Conservation (phyloP, 352 stramenopile species). For the Phytophthora foliorum region DNA sequence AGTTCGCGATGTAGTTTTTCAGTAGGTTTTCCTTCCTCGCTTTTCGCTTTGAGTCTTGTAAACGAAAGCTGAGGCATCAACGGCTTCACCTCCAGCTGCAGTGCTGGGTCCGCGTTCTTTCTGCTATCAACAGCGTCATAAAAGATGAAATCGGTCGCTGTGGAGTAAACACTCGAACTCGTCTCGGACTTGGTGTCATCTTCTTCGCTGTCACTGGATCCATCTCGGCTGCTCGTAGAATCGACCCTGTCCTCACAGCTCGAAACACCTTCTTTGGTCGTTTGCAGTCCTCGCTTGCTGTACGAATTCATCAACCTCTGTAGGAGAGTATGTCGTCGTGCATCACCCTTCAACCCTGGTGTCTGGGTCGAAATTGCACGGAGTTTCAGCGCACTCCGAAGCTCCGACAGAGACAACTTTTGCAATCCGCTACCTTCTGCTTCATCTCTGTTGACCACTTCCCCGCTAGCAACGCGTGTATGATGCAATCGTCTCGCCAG, state of each 20-base stretch:
- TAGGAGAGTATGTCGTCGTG: constrained; percentile 49
- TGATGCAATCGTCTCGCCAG: constrained; percentile 40
- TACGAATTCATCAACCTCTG: constrained; percentile 49
- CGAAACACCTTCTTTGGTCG: not conserved
- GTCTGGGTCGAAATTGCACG: constrained; percentile 49
- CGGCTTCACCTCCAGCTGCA: constrained; percentile 3
- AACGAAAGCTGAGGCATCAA: constrained; percentile 24
- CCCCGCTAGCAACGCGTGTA: not conserved
- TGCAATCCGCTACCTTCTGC: constrained; percentile 8
- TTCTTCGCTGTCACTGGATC: constrained; percentile 15
- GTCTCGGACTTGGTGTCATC: constrained; percentile 41
- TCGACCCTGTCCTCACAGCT: not conserved
- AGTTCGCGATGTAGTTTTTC: constrained; percentile 40
- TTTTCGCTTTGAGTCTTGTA: constrained; percentile 1
- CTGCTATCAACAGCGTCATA: constrained; percentile 36
- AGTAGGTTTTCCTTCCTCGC: not conserved
- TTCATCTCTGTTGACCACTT: not conserved
- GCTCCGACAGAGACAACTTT: constrained; percentile 36
- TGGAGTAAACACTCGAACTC: constrained; percentile 52
- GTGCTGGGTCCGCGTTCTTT: not conserved
- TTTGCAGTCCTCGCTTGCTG: not conserved
- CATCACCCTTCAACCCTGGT: constrained; percentile 55
- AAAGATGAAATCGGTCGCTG: constrained; percentile 54
- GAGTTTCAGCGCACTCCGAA: constrained; percentile 49
- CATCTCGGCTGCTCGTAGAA: not conserved